Evolutionary conservation across 805 yeast species (phyloP).

Genomic region (Priceomyces medius): DNA sequence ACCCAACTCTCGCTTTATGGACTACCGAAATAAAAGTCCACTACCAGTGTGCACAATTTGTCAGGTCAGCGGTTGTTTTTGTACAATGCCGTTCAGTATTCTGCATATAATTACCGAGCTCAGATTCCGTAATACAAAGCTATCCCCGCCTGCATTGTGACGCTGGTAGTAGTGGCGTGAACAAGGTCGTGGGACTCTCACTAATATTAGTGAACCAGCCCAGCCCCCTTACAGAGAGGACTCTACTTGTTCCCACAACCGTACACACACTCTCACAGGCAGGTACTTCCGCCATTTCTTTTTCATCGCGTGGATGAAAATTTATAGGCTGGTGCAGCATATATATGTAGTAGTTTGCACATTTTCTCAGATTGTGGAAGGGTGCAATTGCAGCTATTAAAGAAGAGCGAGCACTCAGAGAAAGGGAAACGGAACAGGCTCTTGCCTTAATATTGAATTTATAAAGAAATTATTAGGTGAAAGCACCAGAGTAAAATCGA

Average conservation of each 20-base stretch:
- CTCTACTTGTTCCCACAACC: background rate
- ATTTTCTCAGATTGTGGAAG: background rate
- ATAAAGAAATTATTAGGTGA: too few relatives aligned
- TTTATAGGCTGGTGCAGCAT: background rate
- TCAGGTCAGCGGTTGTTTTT: too few relatives aligned
- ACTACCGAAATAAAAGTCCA: too few relatives aligned
- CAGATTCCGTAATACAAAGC: too few relatives aligned
- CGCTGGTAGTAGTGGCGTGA: background rate
- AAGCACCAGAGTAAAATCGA: too few relatives aligned
- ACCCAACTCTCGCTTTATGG: too few relatives aligned
- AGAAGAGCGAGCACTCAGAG: background rate
- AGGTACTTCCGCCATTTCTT: background rate
- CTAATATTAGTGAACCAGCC: background rate
- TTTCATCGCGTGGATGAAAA: slow-evolving; percentile 2
- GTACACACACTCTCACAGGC: background rate
- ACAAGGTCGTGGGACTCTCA: background rate
- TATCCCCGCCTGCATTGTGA: background rate
- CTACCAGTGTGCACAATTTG: too few relatives aligned
- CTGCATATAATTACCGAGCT: too few relatives aligned
- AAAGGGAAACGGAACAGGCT: too few relatives aligned
- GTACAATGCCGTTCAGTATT: too few relatives aligned
- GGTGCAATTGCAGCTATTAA: background rate
- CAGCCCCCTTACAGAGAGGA: background rate
- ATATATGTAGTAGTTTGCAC: slow-evolving; percentile 2
- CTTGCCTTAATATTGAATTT: too few relatives aligned